phyloP scores from a whole-genome alignment of 1,284 basidiomycete genomes.

The Pterulicium gracile region DNA sequence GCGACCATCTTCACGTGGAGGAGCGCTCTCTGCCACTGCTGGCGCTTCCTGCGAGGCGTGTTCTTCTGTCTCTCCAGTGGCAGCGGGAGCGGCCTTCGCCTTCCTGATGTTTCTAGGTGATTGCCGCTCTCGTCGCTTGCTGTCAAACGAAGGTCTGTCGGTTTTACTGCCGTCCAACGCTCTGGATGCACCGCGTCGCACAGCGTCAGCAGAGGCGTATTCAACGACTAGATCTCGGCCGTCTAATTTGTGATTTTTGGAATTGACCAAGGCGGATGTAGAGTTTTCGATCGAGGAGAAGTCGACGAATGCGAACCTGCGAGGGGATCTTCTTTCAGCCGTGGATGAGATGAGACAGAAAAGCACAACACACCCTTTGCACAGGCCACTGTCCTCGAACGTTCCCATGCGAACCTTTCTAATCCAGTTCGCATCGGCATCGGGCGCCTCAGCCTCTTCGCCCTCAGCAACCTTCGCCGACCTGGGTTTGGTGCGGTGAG shows the following conservation, averaged over 20 bases:
- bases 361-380: slow-evolving; percentile 71
- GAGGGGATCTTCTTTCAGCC: neutral
- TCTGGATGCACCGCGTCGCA: slow-evolving; percentile 52
- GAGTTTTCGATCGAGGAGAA: slow-evolving; percentile 75
- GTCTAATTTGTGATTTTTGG: slow-evolving; percentile 75
- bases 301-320: slow-evolving; percentile 91
- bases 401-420: slow-evolving; percentile 88
- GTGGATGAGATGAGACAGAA: neutral
- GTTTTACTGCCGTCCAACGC: slow-evolving; percentile 10
- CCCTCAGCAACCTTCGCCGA: slow-evolving; percentile 17
- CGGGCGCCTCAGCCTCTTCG: slow-evolving; percentile 22
- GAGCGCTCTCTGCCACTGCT: neutral
- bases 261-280: slow-evolving; percentile 74
- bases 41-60: neutral
- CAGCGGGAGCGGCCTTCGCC: neutral
- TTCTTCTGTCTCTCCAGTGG: neutral
- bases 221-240: slow-evolving; percentile 85
- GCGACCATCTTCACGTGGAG: slow-evolving; percentile 7
- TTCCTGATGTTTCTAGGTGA: neutral
- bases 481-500: slow-evolving; percentile 33
- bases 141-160: slow-evolving; percentile 9
- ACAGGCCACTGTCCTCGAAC: slow-evolving; percentile 89
- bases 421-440: slow-evolving; percentile 41
- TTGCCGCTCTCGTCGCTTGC: slow-evolving; percentile 2
- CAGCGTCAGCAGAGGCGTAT: slow-evolving; percentile 79